These are phyloP conservation scores for Boechera divaricarpa DNA, from an alignment of 345 rosid genomes.

Conservation along the genomic window DNA sequence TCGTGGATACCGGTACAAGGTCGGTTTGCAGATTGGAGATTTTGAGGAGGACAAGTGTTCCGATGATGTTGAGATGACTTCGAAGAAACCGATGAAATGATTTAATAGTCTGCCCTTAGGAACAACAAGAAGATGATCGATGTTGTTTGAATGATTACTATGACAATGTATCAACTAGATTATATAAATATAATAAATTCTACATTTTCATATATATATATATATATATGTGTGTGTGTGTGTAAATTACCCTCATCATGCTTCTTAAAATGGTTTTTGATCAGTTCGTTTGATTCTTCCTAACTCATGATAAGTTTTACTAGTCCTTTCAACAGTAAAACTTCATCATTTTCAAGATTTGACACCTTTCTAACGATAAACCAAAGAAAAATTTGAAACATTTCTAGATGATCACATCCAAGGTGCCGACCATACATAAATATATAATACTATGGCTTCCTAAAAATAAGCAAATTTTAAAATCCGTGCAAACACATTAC, in stretches of 20 bases:
- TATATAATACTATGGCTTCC: too few species aligned
- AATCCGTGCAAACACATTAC: too few species aligned
- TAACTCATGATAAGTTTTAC: neutral
- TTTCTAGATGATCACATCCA: neutral
- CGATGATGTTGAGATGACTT: constrained; percentile 45
- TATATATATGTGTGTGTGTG: neutral
- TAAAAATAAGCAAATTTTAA: too few species aligned
- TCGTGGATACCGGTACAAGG: constrained; percentile 64
- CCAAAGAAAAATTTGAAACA: neutral
- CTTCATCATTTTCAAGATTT: too few species aligned
- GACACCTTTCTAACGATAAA: neutral
- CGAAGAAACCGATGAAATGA: constrained; percentile 29
- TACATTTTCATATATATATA: neutral
- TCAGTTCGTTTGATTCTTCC: neutral
- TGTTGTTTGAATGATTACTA: constrained; percentile 2
- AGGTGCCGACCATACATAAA: too few species aligned
- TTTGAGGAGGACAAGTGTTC: constrained; percentile 43
- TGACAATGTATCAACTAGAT: constrained; percentile 19
- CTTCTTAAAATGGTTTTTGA: neutral
- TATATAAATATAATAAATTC: constrained; percentile 15
- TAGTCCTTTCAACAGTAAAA: neutral
- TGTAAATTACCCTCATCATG: neutral
- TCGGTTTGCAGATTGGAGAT: constrained; percentile 55
- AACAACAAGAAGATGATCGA: constrained; percentile 13
- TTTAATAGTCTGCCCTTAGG: constrained; percentile 9